A percentile compares a stretch with the other conserved stretches of the same genome.
phyloP scores from a whole-genome alignment of 2,329 filamentous ascomycete species.

The Fusarium chuoi region DNA sequence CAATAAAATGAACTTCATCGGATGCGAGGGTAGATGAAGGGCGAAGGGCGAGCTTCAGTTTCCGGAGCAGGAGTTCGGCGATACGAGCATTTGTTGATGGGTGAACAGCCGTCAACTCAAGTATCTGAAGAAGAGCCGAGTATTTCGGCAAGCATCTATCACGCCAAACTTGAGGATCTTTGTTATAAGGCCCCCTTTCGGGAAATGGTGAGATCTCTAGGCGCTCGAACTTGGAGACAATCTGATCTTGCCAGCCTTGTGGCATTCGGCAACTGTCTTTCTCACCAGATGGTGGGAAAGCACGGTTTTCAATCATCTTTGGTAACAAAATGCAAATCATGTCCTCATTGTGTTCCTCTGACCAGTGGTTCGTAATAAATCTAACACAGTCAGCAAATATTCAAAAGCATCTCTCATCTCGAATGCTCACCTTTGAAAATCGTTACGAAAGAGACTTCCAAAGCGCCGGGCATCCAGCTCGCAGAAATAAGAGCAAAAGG shows the following conservation, averaged over 20 bases:
- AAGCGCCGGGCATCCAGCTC: slow-evolving; percentile 80
- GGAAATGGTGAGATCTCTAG: slow-evolving; percentile 73
- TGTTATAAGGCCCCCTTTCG: slow-evolving; percentile 70
- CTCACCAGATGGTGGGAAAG: slow-evolving; percentile 63
- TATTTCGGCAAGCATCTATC: slow-evolving; percentile 74
- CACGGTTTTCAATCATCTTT: slow-evolving; percentile 66
- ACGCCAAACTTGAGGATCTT: slow-evolving; percentile 70
- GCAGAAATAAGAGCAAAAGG: slow-evolving; percentile 85
- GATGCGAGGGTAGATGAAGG: slow-evolving; percentile 68
- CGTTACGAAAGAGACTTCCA: slow-evolving; percentile 77
- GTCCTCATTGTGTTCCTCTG: slow-evolving; percentile 70
- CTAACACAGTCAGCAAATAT: slow-evolving; percentile 54
- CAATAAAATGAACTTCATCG: slow-evolving; percentile 76
- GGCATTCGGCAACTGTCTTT: slow-evolving; percentile 67
- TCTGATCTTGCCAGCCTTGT: slow-evolving; percentile 77
- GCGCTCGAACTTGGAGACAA: slow-evolving; percentile 74
- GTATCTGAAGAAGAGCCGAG: slow-evolving; percentile 71
- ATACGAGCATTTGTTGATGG: slow-evolving; percentile 74
- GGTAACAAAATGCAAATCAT: slow-evolving; percentile 76
- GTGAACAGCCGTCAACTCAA: slow-evolving; percentile 70
- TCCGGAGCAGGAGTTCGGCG: slow-evolving; percentile 71
- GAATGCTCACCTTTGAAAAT: slow-evolving; percentile 77
- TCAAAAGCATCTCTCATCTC: slow-evolving; percentile 15
- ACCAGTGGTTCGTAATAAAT: slow-evolving; percentile 81
- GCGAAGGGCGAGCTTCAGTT: slow-evolving; percentile 72